These are phyloP conservation scores for Neurospora sp. DNA, from an alignment of 495 filamentous ascomycete genomes.

Conservation along the genomic window DNA sequence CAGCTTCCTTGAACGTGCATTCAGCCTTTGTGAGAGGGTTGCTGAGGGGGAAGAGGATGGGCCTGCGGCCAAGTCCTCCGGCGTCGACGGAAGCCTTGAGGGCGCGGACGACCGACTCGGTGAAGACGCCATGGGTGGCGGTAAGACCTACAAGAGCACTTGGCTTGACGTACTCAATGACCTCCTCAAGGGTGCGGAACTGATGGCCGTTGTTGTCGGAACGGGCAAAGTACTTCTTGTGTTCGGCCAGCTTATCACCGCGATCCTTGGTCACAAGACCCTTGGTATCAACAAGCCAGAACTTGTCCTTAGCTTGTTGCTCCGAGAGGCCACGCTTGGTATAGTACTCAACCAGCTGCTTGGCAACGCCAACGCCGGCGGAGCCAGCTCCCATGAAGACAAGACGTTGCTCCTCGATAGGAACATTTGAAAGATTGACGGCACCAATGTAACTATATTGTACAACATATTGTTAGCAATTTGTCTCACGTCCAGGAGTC, in stretches of 20 bases:
- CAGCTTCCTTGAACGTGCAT: slow-evolving; percentile 88
- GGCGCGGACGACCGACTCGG: slow-evolving; percentile 70
- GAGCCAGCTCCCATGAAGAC: slow-evolving; percentile 96
- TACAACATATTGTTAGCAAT: slow-evolving; percentile 7
- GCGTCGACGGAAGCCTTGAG: slow-evolving; percentile 56
- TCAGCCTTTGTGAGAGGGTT: slow-evolving; percentile 95
- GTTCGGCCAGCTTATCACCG: slow-evolving; percentile 86
- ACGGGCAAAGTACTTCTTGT: slow-evolving; percentile 97
- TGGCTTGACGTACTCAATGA: slow-evolving; percentile 87
- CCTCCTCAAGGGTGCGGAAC: slow-evolving; percentile 79
- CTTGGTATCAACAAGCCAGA: slow-evolving; percentile 96
- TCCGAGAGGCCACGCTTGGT: slow-evolving; percentile 89
- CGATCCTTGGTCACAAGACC: slow-evolving; percentile 91
- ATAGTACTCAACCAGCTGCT: slow-evolving; percentile 94
- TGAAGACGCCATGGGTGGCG: slow-evolving; percentile 91
- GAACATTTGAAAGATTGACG: slow-evolving; percentile 77
- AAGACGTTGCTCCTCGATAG: slow-evolving; percentile 80
- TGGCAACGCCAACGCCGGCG: slow-evolving; percentile 92
- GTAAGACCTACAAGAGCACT: slow-evolving; percentile 92
- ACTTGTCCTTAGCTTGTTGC: slow-evolving; percentile 77
- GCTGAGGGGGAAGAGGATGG: slow-evolving; percentile 88
- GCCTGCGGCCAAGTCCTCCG: slow-evolving; percentile 64
- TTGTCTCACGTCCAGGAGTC: neutral
- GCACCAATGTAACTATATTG: slow-evolving; percentile 69
- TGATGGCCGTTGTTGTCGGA: slow-evolving; percentile 86